These are phyloP conservation scores for Cladophialophora exuberans DNA, from an alignment of 2,329 filamentous ascomycete species.

Conservation along the genomic window DNA sequence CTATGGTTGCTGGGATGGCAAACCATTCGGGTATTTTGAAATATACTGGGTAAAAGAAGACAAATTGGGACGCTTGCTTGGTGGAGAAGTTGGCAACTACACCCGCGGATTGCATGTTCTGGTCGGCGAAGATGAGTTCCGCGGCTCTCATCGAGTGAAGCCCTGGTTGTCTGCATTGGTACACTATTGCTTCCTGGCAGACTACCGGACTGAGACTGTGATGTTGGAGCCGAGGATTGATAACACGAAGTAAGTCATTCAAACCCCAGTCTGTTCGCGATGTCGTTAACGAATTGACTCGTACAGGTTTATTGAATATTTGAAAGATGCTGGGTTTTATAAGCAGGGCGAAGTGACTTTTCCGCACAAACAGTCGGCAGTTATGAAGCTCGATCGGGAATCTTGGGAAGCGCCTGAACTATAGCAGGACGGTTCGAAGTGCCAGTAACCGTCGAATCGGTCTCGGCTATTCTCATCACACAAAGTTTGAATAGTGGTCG, in stretches of 20 bases:
- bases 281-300: neutral
- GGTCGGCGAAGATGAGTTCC: constrained; percentile 88
- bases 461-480: no score
- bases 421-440: constrained; percentile 1
- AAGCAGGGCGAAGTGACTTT: constrained; percentile 86
- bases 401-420: constrained; percentile 71
- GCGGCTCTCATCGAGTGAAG: constrained; percentile 74
- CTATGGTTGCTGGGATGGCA: constrained; percentile 91
- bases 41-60: constrained; percentile 99
- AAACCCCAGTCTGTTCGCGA: neutral
- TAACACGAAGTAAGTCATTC: constrained; percentile 72
- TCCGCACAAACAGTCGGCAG: constrained; percentile 88
- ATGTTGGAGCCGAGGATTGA: constrained; percentile 90
- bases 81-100: constrained; percentile 70
- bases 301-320: constrained; percentile 68
- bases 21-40: constrained; percentile 96
- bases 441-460: no score
- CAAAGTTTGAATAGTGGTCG: no score
- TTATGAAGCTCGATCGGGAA: constrained; percentile 79
- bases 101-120: constrained; percentile 88
- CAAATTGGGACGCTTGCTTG: constrained; percentile 69
- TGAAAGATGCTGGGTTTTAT: constrained; percentile 76
- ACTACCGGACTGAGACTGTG: constrained; percentile 79
- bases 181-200: constrained; percentile 80
- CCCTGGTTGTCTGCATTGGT: constrained; percentile 83